phyloP scores from a whole-genome alignment of 208 protist species.

The Porcisia deanei region DNA sequence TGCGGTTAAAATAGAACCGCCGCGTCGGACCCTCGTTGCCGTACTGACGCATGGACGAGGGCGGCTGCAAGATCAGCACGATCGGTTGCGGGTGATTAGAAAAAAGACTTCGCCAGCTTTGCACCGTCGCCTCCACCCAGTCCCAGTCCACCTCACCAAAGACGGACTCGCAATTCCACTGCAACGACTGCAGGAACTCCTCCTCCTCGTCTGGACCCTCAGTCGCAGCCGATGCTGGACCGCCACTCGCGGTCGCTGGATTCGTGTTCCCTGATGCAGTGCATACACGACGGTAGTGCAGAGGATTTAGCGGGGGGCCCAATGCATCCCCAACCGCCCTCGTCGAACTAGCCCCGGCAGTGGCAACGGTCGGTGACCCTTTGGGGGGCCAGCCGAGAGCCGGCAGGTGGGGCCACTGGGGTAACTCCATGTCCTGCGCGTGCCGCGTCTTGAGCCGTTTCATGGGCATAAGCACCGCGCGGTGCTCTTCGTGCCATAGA shows the following conservation, averaged over 20 bases:
- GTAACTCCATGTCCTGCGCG: conserved; percentile 32
- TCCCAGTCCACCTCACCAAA: conserved; percentile 85
- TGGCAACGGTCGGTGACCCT: neutral
- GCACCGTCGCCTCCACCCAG: conserved; percentile 71
- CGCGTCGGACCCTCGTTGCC: conserved; percentile 12
- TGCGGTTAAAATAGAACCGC: conserved; percentile 21
- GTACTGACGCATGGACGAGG: conserved; percentile 30
- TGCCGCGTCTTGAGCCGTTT: conserved; percentile 37
- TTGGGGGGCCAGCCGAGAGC: conserved; percentile 25
- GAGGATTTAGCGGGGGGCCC: conserved; percentile 11
- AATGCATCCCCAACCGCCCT: conserved; percentile 1
- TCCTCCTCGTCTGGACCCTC: conserved; percentile 25
- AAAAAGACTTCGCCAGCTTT: conserved; percentile 48
- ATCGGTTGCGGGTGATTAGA: conserved; percentile 39
- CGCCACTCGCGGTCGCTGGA: neutral
- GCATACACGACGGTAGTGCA: conserved; percentile 1
- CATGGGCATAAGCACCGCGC: conserved; percentile 65
- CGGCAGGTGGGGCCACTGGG: conserved; percentile 25
- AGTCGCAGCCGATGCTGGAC: neutral
- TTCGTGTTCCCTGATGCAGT: neutral
- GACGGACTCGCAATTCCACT: conserved; percentile 50
- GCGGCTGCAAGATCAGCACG: conserved; percentile 65
- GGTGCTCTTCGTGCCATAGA: conserved; percentile 51
- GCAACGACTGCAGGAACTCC: conserved; percentile 31
- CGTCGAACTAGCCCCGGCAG: neutral